Conservation (phyloP, 495 filamentous ascomycete species). For the Venustampulla echinocandica region DNA sequence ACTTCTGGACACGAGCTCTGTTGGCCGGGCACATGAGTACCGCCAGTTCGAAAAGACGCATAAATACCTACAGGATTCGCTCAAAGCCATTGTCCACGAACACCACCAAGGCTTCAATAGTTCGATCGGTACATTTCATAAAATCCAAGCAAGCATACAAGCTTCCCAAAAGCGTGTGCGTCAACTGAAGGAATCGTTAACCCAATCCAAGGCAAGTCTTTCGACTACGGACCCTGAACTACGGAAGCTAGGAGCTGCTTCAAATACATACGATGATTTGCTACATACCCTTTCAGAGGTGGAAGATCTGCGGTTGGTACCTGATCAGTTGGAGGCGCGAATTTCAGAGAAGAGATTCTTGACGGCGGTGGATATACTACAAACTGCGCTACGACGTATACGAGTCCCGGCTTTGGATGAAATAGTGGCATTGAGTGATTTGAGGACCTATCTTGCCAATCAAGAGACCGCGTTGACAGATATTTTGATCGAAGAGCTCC, state of each 20-base stretch:
- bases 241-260: slow-evolving; percentile 74
- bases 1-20: slow-evolving; percentile 85
- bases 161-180: slow-evolving; percentile 79
- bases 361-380: slow-evolving; percentile 82
- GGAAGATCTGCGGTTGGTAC: slow-evolving; percentile 81
- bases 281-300: slow-evolving; percentile 76
- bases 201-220: slow-evolving; percentile 72
- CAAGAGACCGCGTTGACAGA: slow-evolving; percentile 88
- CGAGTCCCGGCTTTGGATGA: slow-evolving; percentile 82
- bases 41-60: slow-evolving; percentile 74
- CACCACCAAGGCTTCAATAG: slow-evolving; percentile 99
- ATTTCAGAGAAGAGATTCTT: slow-evolving; percentile 96
- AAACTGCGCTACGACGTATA: slow-evolving; percentile 74
- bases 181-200: slow-evolving; percentile 68
- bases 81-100: slow-evolving; percentile 95
- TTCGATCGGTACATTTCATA: slow-evolving; percentile 97
- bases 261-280: slow-evolving; percentile 86
- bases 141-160: slow-evolving; percentile 90
- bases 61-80: slow-evolving; percentile 73
- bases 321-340: slow-evolving; percentile 82
- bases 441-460: slow-evolving; percentile 81
- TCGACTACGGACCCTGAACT: slow-evolving; percentile 85
- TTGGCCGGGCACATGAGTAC: slow-evolving; percentile 83
- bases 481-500: slow-evolving; percentile 90
- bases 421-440: slow-evolving; percentile 79